Evolutionary conservation across 2,329 filamentous ascomycete genomes (phyloP).

Genomic region (Ophiostoma piceae): DNA sequence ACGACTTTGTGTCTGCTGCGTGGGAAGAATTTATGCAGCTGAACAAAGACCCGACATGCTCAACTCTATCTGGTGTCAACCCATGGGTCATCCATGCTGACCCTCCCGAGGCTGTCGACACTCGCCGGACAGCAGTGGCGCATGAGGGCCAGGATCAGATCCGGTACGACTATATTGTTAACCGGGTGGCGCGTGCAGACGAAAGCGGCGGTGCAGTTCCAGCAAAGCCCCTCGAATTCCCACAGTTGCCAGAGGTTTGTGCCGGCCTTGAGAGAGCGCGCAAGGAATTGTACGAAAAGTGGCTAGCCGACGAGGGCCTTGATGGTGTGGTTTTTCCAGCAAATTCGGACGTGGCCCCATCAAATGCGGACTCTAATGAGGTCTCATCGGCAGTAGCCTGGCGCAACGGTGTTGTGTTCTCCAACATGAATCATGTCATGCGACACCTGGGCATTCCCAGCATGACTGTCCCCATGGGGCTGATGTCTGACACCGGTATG

Average conservation of each 20-base stretch:
- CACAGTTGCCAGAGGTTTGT: not conserved
- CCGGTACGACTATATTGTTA: not conserved
- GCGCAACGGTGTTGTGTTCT: slow-evolving; percentile 49
- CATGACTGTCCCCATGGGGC: slow-evolving; percentile 50
- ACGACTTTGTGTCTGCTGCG: not conserved
- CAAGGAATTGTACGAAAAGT: not conserved
- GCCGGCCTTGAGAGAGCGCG: not conserved
- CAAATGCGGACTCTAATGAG: not conserved
- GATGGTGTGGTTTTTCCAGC: not conserved
- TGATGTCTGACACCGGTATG: slow-evolving; percentile 31
- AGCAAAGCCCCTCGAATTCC: not conserved
- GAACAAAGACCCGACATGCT: not conserved
- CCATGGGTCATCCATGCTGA: slow-evolving; percentile 3
- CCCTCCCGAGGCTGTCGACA: not conserved
- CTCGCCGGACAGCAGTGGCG: not conserved
- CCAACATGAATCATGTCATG: slow-evolving; percentile 49
- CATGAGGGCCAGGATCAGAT: not conserved
- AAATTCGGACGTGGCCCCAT: not conserved
- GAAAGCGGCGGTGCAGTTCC: not conserved
- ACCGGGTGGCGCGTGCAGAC: not conserved
- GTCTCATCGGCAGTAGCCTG: slow-evolving; percentile 31
- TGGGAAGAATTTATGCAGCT: not conserved
- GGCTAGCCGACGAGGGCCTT: not conserved
- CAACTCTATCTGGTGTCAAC: not conserved
- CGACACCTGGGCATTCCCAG: slow-evolving; percentile 52